A percentile compares a stretch with the other conserved stretches of the same genome.
phyloP scores from a whole-genome alignment of 192 early-diverging fungal species.

The Linnemannia elongata region DNA sequence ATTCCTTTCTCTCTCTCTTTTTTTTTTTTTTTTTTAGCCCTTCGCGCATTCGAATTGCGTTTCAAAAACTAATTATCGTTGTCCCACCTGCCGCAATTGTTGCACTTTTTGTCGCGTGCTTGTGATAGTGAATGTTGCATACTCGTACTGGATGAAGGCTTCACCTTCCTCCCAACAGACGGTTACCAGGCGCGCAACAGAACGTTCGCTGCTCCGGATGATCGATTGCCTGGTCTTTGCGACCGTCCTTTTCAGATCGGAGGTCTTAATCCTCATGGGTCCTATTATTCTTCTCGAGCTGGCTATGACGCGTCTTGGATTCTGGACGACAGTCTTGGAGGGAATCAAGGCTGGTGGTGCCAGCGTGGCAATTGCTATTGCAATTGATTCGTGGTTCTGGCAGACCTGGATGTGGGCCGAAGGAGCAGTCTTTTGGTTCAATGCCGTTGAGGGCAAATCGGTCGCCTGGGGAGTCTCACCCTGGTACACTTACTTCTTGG shows the following conservation, averaged over 20 bases:
- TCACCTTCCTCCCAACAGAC: constrained; percentile 17
- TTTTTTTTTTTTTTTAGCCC: not conserved
- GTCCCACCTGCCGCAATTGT: not conserved
- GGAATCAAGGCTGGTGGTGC: constrained; percentile 34
- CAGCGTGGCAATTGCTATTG: constrained; percentile 58
- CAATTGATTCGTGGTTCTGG: constrained; percentile 87
- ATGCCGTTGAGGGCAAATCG: constrained; percentile 75
- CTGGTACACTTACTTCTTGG: constrained; percentile 77
- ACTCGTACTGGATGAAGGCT: constrained; percentile 57
- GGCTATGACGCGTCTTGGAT: constrained; percentile 26
- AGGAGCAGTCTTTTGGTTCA: constrained; percentile 80
- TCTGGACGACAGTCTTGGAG: constrained; percentile 31
- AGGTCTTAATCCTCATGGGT: constrained; percentile 59
- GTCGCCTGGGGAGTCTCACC: constrained; percentile 82
- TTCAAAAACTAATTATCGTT: not conserved
- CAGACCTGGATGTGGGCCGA: constrained; percentile 80
- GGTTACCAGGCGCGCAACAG: constrained; percentile 4
- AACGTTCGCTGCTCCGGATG: constrained; percentile 51
- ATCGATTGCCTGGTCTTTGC: constrained; percentile 60
- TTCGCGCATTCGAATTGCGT: not conserved
- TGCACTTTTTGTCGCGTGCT: constrained; percentile 7
- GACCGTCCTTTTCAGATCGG: constrained; percentile 69
- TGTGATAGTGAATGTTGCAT: constrained; percentile 55
- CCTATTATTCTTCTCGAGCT: constrained; percentile 59
- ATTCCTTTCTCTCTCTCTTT: not conserved